Evolutionary conservation across 1,139 yeast genomes (phyloP).

Genomic region (Debaryomyces sp.): DNA sequence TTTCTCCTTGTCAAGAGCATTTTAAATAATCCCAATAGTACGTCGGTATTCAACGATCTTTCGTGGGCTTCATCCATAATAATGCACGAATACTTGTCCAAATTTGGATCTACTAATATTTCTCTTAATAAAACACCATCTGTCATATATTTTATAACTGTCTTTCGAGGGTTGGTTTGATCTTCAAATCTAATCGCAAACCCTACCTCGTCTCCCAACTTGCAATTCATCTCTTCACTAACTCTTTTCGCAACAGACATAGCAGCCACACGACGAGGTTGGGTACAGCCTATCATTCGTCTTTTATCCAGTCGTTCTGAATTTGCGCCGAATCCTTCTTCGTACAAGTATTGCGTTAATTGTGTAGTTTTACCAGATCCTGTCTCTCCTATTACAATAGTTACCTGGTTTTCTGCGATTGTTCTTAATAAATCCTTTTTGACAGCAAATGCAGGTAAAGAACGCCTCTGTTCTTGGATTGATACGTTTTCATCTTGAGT

Average conservation of each 20-base stretch:
- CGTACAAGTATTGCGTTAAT: slow-evolving; percentile 78
- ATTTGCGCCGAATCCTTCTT: slow-evolving; percentile 61
- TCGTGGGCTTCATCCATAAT: slow-evolving; percentile 99
- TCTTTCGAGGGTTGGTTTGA: slow-evolving; percentile 50
- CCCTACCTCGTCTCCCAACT: slow-evolving; percentile 81
- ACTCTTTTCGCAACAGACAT: slow-evolving; percentile 93
- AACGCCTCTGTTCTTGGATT: slow-evolving; percentile 52
- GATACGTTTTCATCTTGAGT: slow-evolving; percentile 15
- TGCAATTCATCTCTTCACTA: slow-evolving; percentile 75
- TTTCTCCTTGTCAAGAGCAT: slow-evolving; percentile 59
- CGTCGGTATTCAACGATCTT: slow-evolving; percentile 83
- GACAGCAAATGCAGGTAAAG: slow-evolving; percentile 77
- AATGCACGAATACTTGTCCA: slow-evolving; percentile 77
- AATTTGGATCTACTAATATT: slow-evolving; percentile 61
- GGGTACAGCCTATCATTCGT: slow-evolving; percentile 84
- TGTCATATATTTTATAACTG: slow-evolving; percentile 86
- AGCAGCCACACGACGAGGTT: slow-evolving; percentile 96
- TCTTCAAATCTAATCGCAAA: slow-evolving; percentile 90
- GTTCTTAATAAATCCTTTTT: slow-evolving; percentile 59
- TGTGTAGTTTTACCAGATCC: slow-evolving; percentile 99
- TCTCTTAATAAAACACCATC: slow-evolving; percentile 89
- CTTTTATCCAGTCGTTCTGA: slow-evolving; percentile 30
- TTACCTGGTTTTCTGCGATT: slow-evolving; percentile 81
- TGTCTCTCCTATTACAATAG: slow-evolving; percentile 88
- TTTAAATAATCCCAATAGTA: slow-evolving; percentile 76